These are phyloP conservation scores for Xylaria sp. DNA, from an alignment of 2,329 filamentous ascomycete genomes.

Conservation along the genomic window DNA sequence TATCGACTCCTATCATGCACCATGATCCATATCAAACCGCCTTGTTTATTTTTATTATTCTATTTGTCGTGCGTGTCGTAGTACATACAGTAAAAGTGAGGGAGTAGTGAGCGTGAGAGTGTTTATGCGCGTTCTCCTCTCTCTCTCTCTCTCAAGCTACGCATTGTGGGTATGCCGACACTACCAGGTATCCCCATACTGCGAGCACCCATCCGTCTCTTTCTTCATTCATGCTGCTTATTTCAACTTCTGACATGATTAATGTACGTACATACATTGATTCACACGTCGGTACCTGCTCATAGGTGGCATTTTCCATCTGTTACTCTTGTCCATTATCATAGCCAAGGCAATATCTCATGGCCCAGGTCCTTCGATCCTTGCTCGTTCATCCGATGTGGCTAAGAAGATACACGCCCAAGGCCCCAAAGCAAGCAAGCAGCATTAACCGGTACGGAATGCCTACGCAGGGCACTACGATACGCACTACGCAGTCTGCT, in stretches of 20 bases:
- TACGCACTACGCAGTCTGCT: no score
- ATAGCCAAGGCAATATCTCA: neutral
- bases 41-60: neutral
- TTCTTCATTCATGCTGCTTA: no score
- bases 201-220: no score
- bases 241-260: neutral
- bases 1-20: constrained; percentile 11
- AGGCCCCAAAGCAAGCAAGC: neutral
- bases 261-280: neutral
- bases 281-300: no score
- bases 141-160: neutral
- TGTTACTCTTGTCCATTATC: constrained; percentile 14
- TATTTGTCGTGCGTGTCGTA: neutral
- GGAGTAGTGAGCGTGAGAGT: no score
- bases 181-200: no score
- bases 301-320: no score
- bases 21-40: constrained; percentile 15
- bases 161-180: neutral
- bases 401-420: no score
- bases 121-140: no score
- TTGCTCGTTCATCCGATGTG: neutral
- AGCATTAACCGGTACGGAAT: constrained; percentile 13
- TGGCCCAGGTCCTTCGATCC: neutral
- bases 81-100: neutral
- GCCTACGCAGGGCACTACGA: no score